These are phyloP conservation scores for Pleurotus giganteus DNA, from an alignment of 768 basidiomycete genomes.

Conservation along the genomic window DNA sequence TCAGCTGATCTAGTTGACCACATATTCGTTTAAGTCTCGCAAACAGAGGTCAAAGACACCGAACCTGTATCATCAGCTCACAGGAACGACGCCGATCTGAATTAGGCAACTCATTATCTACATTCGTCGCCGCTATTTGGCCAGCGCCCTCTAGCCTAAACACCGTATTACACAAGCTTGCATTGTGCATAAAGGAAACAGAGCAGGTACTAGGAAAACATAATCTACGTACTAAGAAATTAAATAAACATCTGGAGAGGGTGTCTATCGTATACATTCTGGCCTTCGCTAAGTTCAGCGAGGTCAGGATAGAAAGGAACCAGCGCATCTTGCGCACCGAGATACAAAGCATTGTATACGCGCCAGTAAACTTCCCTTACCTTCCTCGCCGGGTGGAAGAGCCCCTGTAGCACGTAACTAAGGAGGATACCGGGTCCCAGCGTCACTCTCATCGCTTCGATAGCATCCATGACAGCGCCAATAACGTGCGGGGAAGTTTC, in stretches of 20 bases:
- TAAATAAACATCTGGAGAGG: slow-evolving; percentile 83
- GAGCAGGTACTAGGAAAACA: not conserved
- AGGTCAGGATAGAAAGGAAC: slow-evolving; percentile 96
- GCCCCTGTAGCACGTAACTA: slow-evolving; percentile 89
- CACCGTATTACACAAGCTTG: slow-evolving; percentile 8
- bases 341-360: slow-evolving; percentile 90
- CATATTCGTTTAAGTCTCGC: not conserved
- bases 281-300: slow-evolving; percentile 85
- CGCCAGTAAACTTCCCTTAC: slow-evolving; percentile 99
- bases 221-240: too few species aligned
- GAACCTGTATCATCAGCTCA: too few species aligned
- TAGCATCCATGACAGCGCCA: slow-evolving; percentile 95
- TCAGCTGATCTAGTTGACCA: not conserved
- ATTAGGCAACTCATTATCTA: too few species aligned
- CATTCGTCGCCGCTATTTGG: too few species aligned
- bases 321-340: slow-evolving; percentile 87
- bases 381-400: slow-evolving; percentile 97
- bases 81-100: too few species aligned
- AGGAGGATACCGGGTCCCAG: slow-evolving; percentile 91
- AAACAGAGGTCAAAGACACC: too few species aligned
- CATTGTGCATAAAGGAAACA: slow-evolving; percentile 4
- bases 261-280: slow-evolving; percentile 86
- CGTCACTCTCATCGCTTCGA: slow-evolving; percentile 96
- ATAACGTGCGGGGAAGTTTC: slow-evolving; percentile 99
- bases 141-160: not conserved